Conservation (phyloP, 371 early-diverging fungal genomes). For the Sporodiniella umbellata region DNA sequence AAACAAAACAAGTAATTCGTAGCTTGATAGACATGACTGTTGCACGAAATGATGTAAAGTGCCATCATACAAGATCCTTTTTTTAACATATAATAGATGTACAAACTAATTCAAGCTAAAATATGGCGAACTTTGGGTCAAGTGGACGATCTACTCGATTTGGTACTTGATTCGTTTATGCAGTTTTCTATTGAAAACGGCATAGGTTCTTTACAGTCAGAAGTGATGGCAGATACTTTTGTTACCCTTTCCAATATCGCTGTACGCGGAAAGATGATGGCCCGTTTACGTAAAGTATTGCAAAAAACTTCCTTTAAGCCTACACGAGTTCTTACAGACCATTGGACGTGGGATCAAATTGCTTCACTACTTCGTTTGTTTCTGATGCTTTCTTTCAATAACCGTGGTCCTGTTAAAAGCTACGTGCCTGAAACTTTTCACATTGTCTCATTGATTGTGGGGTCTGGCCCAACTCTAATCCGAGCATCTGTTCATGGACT, state of each 20-base stretch:
- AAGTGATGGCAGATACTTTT: constrained; percentile 84
- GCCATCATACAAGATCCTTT: too few species aligned
- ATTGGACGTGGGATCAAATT: constrained; percentile 86
- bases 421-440: constrained; percentile 89
- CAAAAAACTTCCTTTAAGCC: constrained; percentile 76
- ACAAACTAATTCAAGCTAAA: constrained; percentile 78
- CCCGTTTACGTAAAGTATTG: constrained; percentile 72
- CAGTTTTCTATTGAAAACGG: constrained; percentile 78
- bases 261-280: constrained; percentile 77
- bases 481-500: constrained; percentile 90
- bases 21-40: constrained; percentile 81
- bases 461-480: constrained; percentile 81
- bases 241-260: constrained; percentile 83
- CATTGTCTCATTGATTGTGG: constrained; percentile 77
- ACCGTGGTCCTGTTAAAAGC: constrained; percentile 65
- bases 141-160: constrained; percentile 76
- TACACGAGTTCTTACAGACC: constrained; percentile 70
- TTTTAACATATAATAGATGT: constrained; percentile 61
- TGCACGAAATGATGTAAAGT: constrained; percentile 72
- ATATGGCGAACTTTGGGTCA: constrained; percentile 82
- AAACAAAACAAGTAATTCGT: constrained; percentile 73
- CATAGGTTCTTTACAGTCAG: constrained; percentile 76
- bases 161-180: constrained; percentile 81
- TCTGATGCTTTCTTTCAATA: constrained; percentile 89
- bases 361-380: constrained; percentile 83